Evolutionary conservation across 331 rosid genomes (phyloP).

Genomic region (Spiraea crenata): DNA sequence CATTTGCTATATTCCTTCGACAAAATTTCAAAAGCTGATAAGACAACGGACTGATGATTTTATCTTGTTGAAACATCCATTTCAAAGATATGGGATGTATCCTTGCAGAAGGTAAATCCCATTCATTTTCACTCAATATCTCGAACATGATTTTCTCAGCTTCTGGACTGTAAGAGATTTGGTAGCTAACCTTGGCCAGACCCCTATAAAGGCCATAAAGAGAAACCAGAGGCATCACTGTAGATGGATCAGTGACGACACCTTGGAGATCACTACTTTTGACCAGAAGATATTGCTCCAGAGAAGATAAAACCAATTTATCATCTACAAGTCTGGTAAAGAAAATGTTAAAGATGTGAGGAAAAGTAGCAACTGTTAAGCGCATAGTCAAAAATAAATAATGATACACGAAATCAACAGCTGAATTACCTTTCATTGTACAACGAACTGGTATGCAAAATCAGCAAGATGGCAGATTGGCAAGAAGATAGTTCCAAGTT

Average conservation of each 20-base stretch:
- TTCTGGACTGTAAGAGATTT: constrained; percentile 63
- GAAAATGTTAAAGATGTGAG: constrained; percentile 30
- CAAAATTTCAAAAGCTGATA: constrained; percentile 70
- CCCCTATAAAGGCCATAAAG: constrained; percentile 71
- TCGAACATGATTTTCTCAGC: constrained; percentile 69
- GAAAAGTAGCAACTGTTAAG: constrained; percentile 9
- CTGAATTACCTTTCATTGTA: constrained; percentile 70
- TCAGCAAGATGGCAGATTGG: constrained; percentile 71
- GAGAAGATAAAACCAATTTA: constrained; percentile 70
- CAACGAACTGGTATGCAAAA: constrained; percentile 63
- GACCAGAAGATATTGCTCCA: constrained; percentile 71
- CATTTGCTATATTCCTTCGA: constrained; percentile 44
- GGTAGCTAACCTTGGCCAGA: constrained; percentile 51
- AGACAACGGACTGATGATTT: constrained; percentile 45
- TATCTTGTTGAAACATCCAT: constrained; percentile 93
- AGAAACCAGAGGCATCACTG: constrained; percentile 55
- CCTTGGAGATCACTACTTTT: constrained; percentile 41
- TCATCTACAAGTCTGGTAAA: constrained; percentile 81
- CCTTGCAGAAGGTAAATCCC: constrained; percentile 70
- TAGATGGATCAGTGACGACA: constrained; percentile 38
- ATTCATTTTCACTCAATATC: constrained; percentile 49
- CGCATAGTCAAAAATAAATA: constrained; percentile 13
- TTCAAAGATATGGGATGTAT: constrained; percentile 67
- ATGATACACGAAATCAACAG: constrained; percentile 18
- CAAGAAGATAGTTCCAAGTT: constrained; percentile 56